Evolutionary conservation across 1,284 basidiomycete species (phyloP).

Genomic region (Cryptococcus deneoformans): DNA sequence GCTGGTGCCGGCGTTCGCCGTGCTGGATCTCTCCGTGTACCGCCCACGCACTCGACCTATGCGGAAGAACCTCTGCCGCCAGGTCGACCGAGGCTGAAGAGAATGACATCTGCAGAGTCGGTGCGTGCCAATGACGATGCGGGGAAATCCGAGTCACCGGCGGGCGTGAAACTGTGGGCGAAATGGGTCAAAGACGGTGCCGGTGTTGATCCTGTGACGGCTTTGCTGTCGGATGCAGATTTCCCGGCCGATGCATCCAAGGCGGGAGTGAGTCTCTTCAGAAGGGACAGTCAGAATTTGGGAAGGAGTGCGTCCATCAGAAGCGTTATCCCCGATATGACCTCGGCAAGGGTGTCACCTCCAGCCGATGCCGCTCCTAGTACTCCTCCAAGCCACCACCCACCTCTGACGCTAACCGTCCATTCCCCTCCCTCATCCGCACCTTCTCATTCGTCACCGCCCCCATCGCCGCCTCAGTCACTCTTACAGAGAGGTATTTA

Average conservation of each 20-base stretch:
- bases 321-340: not conserved
- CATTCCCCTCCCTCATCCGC: not conserved
- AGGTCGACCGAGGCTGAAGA: slow-evolving; percentile 8
- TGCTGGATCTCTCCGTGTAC: slow-evolving; percentile 33
- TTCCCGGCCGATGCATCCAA: not conserved
- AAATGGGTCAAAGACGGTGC: slow-evolving; percentile 27
- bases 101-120: slow-evolving; percentile 33
- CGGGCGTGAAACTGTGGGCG: slow-evolving; percentile 36
- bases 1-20: slow-evolving; percentile 18
- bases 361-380: not conserved
- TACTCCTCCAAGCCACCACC: not conserved
- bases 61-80: slow-evolving; percentile 4
- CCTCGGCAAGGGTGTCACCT: not conserved
- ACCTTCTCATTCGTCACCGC: not conserved
- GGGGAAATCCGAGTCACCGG: slow-evolving; percentile 14
- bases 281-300: not conserved
- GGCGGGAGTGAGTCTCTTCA: not conserved
- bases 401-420: not conserved
- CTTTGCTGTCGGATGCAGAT: slow-evolving; percentile 17
- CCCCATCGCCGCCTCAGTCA: not conserved
- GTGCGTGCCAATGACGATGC: slow-evolving; percentile 32
- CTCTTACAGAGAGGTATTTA: not conserved
- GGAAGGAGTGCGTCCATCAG: not conserved
- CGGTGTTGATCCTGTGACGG: slow-evolving; percentile 11
- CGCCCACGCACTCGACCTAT: slow-evolving; percentile 9